These are phyloP conservation scores for Hemileccinum impolitum DNA, from an alignment of 768 basidiomycete species.

Conservation along the genomic window DNA sequence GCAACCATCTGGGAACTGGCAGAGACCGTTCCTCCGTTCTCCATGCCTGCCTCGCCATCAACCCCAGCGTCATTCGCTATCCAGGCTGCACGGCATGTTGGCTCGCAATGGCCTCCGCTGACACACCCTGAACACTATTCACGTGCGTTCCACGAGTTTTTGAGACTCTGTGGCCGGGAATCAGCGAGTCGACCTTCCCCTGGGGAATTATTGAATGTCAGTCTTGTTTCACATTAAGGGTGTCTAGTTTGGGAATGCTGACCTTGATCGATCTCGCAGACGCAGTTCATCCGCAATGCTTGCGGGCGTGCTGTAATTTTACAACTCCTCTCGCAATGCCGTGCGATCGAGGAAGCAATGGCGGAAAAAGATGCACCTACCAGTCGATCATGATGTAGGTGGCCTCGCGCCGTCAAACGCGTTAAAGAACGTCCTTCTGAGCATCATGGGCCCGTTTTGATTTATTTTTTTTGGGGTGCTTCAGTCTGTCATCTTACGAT, in stretches of 20 bases:
- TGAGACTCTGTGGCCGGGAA: constrained; percentile 63
- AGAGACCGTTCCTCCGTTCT: constrained; percentile 71
- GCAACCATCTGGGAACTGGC: constrained; percentile 85
- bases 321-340: constrained; percentile 64
- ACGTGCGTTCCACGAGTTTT: constrained; percentile 69
- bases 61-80: constrained; percentile 26
- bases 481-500: background rate
- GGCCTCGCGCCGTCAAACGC: too few species aligned
- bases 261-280: constrained; percentile 35
- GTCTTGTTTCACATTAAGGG: constrained; percentile 14
- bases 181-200: constrained; percentile 53
- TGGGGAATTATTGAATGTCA: constrained; percentile 54
- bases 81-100: constrained; percentile 42
- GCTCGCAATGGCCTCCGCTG: constrained; percentile 64
- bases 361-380: constrained; percentile 11
- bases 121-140: constrained; percentile 58
- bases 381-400: background rate
- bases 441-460: background rate
- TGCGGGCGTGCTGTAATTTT: constrained; percentile 67
- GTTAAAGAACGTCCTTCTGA: too few species aligned
- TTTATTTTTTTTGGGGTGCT: background rate
- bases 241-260: background rate
- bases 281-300: constrained; percentile 61
- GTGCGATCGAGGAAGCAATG: constrained; percentile 54
- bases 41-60: constrained; percentile 34